Evolutionary conservation across 2,329 filamentous ascomycete genomes (phyloP).

Genomic region (Apiospora pterosperma): DNA sequence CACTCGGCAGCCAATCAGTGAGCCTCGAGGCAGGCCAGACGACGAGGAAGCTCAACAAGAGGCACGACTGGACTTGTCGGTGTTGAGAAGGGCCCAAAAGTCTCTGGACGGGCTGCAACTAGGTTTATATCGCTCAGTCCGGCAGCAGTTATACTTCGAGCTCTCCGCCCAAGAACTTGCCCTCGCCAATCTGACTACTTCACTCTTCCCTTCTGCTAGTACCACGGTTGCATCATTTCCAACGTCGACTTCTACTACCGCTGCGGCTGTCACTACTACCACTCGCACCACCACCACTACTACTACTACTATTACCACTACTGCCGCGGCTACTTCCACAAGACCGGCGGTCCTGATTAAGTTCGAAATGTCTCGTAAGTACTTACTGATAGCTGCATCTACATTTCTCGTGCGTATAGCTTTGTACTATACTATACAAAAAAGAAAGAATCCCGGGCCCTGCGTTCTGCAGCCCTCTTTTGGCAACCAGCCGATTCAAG

Average conservation of each 20-base stretch:
- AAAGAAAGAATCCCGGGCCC: not conserved
- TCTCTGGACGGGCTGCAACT: not conserved
- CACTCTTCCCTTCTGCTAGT: not conserved
- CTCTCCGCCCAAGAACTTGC: conserved; percentile 6
- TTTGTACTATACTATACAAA: not conserved
- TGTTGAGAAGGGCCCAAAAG: conserved; percentile 2
- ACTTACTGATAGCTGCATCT: not conserved
- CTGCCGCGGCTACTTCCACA: not conserved
- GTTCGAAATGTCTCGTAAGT: conserved; percentile 4
- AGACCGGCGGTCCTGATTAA: not conserved
- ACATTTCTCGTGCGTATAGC: not conserved
- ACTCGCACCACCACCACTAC: not conserved
- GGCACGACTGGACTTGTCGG: not conserved
- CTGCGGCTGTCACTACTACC: not conserved
- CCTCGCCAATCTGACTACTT: not conserved
- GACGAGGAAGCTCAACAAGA: not conserved
- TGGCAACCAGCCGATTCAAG: not conserved
- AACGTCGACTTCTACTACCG: not conserved
- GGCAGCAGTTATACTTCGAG: conserved; percentile 4
- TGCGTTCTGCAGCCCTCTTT: not conserved
- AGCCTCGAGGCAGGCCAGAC: not conserved
- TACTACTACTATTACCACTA: not conserved
- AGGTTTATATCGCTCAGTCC: conserved; percentile 5
- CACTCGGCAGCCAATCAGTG: not conserved
- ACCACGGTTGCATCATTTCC: not conserved